Evolutionary conservation across 129 eudicot genomes (phyloP).

Genomic region (Ambrosia trifida): DNA sequence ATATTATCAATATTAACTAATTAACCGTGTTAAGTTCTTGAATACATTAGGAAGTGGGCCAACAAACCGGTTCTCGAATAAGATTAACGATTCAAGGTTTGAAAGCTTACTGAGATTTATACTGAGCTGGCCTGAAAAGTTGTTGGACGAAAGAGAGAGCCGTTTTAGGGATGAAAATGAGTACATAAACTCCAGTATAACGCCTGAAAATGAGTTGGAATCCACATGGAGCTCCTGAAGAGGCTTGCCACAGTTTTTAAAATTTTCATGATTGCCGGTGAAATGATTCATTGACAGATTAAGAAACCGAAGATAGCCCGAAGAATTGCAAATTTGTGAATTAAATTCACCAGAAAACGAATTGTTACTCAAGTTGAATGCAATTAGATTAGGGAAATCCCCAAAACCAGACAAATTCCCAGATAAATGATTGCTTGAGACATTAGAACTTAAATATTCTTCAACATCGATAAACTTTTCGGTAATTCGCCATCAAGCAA

Average conservation of each 20-base stretch:
- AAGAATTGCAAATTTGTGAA: slow-evolving; percentile 47
- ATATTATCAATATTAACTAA: too few relatives aligned
- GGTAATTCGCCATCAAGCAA: slow-evolving; percentile 66
- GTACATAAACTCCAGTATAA: slow-evolving; percentile 66
- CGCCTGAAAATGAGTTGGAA: slow-evolving; percentile 62
- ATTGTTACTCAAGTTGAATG: slow-evolving; percentile 73
- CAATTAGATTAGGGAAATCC: slow-evolving; percentile 60
- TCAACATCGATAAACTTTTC: slow-evolving; percentile 49
- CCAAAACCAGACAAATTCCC: slow-evolving; percentile 58
- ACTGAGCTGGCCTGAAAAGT: slow-evolving; percentile 73
- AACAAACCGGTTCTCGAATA: slow-evolving; percentile 54
- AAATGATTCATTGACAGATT: slow-evolving; percentile 75
- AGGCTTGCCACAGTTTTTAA: slow-evolving; percentile 53
- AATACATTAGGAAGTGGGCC: slow-evolving; percentile 85
- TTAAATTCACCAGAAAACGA: slow-evolving; percentile 53
- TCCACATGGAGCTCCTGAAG: slow-evolving; percentile 61
- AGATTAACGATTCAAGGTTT: slow-evolving; percentile 48
- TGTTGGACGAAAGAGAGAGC: slow-evolving; percentile 64
- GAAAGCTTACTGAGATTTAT: slow-evolving; percentile 70
- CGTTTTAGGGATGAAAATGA: slow-evolving; percentile 54
- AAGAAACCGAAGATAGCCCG: slow-evolving; percentile 52
- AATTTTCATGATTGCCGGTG: slow-evolving; percentile 59
- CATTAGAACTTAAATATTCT: slow-evolving; percentile 57
- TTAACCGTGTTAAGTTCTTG: slow-evolving; percentile 50
- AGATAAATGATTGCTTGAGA: slow-evolving; percentile 69